phyloP scores from a whole-genome alignment of 2,329 filamentous ascomycete genomes.

The Didymella glomerata region DNA sequence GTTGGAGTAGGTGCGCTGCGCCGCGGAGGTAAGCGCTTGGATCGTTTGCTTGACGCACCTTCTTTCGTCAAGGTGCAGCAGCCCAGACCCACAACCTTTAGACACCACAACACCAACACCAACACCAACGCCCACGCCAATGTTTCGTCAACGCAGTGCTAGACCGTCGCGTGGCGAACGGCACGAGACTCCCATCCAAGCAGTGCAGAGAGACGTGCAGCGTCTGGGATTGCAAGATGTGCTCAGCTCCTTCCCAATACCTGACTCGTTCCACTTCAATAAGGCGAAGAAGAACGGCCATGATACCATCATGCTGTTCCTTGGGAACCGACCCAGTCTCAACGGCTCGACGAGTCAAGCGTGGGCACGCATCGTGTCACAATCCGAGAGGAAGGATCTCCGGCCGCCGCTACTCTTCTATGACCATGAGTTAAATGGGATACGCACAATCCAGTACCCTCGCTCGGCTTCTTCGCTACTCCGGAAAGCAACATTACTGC shows the following conservation, averaged over 20 bases:
- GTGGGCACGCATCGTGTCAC: slow-evolving; percentile 9
- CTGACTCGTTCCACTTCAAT: slow-evolving; percentile 5
- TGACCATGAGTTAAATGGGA: background rate
- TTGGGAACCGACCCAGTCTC: background rate
- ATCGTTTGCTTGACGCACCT: slow-evolving; percentile 13
- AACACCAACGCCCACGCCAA: slow-evolving; percentile 1
- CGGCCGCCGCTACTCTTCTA: slow-evolving; percentile 10
- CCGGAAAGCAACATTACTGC: slow-evolving; percentile 17
- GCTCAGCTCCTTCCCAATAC: slow-evolving; percentile 10
- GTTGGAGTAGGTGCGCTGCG: background rate
- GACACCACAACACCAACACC: slow-evolving; percentile 5
- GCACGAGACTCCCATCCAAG: background rate
- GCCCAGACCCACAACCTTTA: background rate
- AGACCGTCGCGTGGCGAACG: background rate
- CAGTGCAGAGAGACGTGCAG: background rate
- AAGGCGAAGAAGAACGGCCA: background rate
- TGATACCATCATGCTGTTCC: background rate
- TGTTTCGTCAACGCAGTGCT: background rate
- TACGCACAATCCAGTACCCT: background rate
- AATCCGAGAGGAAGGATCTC: background rate
- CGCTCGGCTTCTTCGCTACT: slow-evolving; percentile 23
- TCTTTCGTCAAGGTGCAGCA: slow-evolving; percentile 11
- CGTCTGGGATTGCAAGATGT: background rate
- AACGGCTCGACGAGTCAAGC: slow-evolving; percentile 1
- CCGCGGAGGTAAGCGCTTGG: slow-evolving; percentile 3